These are phyloP conservation scores for Aspergillus haitiensis DNA, from an alignment of 495 filamentous ascomycete genomes.

Conservation along the genomic window DNA sequence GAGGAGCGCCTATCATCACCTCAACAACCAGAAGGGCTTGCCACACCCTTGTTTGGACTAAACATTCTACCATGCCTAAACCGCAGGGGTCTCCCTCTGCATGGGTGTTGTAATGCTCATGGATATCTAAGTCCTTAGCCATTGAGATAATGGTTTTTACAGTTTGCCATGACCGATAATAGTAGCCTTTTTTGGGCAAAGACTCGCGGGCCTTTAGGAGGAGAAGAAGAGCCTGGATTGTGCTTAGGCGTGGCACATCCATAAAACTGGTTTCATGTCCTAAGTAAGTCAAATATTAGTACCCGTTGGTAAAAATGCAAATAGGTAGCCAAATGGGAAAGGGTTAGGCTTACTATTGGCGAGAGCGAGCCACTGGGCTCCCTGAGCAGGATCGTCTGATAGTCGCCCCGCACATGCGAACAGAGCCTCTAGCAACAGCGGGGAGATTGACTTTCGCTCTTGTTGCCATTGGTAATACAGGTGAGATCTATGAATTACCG, in stretches of 20 bases:
- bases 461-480: conserved; percentile 93
- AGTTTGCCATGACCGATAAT: conserved; percentile 97
- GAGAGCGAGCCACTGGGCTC: conserved; percentile 91
- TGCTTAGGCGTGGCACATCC: conserved; percentile 90
- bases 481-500: conserved; percentile 78
- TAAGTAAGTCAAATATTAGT: conserved; percentile 43
- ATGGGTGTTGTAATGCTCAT: conserved; percentile 83
- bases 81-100: conserved; percentile 68
- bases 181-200: conserved; percentile 90
- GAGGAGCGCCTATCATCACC: conserved; percentile 90
- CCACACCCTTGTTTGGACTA: conserved; percentile 86
- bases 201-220: conserved; percentile 90
- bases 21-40: conserved; percentile 85
- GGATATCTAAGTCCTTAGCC: conserved; percentile 87
- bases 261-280: conserved; percentile 95
- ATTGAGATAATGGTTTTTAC: conserved; percentile 89
- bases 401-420: conserved; percentile 88
- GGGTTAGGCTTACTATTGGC: conserved; percentile 68
- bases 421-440: conserved; percentile 89
- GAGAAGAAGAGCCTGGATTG: conserved; percentile 86
- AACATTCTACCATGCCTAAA: conserved; percentile 69
- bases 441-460: conserved; percentile 82
- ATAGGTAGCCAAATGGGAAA: not conserved
- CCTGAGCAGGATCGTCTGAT: conserved; percentile 78
- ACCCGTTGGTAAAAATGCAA: not conserved